Evolutionary conservation across 2,329 filamentous ascomycete genomes (phyloP).

Genomic region (Colletotrichum higginsianum): DNA sequence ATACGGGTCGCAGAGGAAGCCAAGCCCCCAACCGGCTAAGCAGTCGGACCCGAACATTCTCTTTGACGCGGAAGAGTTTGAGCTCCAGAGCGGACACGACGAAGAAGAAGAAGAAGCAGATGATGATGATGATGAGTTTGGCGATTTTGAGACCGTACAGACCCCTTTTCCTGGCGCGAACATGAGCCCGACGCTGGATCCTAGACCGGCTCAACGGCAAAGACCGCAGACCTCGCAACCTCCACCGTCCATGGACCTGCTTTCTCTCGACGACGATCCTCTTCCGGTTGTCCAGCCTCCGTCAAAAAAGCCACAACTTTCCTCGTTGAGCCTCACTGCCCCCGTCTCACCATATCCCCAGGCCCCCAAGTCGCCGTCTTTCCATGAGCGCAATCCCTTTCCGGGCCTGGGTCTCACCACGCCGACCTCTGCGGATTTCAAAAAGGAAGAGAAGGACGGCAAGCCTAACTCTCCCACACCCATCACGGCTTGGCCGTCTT

Average conservation of each 20-base stretch:
- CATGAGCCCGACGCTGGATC: slow-evolving; percentile 29
- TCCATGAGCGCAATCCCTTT: slow-evolving; percentile 68
- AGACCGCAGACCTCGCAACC: slow-evolving; percentile 34
- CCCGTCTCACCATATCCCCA: slow-evolving; percentile 59
- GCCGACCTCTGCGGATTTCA: slow-evolving; percentile 53
- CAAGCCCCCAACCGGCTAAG: slow-evolving; percentile 13
- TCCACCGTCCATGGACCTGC: slow-evolving; percentile 56
- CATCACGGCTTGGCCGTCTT: slow-evolving; percentile 62
- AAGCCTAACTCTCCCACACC: slow-evolving; percentile 57
- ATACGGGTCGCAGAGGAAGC: slow-evolving; percentile 7
- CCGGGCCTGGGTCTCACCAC: slow-evolving; percentile 64
- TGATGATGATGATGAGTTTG: slow-evolving; percentile 71
- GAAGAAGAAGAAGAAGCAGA: slow-evolving; percentile 46
- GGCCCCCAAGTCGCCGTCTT: slow-evolving; percentile 67
- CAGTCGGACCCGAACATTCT: slow-evolving; percentile 68
- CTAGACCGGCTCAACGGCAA: slow-evolving; percentile 45
- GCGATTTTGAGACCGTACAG: slow-evolving; percentile 70
- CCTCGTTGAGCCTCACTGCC: slow-evolving; percentile 51
- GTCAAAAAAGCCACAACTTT: slow-evolving; percentile 51
- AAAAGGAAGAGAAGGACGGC: slow-evolving; percentile 50
- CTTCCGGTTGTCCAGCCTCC: slow-evolving; percentile 47
- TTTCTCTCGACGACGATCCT: slow-evolving; percentile 54
- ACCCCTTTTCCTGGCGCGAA: slow-evolving; percentile 35
- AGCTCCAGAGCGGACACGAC: slow-evolving; percentile 56
- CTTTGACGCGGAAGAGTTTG: slow-evolving; percentile 76